A percentile compares a stretch with the other conserved stretches of the same genome.
phyloP scores from a whole-genome alignment of 257 asterid species.

The Przewalskia tangutica region DNA sequence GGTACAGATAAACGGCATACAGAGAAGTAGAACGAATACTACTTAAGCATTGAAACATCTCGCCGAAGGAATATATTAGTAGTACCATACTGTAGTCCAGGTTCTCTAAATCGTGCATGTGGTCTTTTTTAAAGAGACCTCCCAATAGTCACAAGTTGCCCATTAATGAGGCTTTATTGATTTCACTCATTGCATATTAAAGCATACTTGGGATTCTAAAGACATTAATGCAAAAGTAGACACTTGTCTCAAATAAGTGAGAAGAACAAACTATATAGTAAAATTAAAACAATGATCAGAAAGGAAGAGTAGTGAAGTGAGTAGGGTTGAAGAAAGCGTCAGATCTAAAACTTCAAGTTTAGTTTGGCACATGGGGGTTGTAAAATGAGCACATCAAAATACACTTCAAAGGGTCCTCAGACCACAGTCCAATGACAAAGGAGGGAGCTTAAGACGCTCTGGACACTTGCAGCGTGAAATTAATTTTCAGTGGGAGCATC shows the following conservation, averaged over 20 bases:
- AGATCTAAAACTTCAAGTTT: neutral
- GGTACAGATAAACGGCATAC: no score
- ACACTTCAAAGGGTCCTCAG: neutral
- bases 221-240: neutral
- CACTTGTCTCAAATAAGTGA: slow-evolving; percentile 5
- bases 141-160: neutral
- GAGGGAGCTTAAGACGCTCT: no score
- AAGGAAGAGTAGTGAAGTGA: neutral
- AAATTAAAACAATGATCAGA: neutral
- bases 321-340: neutral
- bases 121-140: neutral
- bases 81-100: no score
- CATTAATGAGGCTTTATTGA: neutral
- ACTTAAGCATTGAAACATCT: no score
- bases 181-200: neutral
- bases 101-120: neutral
- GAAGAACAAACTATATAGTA: neutral
- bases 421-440: no score
- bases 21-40: no score
- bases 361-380: slow-evolving; percentile 1
- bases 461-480: no score
- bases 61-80: no score
- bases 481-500: no score
- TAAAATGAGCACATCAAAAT: neutral
- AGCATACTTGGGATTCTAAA: neutral